phyloP scores from a whole-genome alignment of 148 eudicot genomes.

The Chenopodium suecicum region DNA sequence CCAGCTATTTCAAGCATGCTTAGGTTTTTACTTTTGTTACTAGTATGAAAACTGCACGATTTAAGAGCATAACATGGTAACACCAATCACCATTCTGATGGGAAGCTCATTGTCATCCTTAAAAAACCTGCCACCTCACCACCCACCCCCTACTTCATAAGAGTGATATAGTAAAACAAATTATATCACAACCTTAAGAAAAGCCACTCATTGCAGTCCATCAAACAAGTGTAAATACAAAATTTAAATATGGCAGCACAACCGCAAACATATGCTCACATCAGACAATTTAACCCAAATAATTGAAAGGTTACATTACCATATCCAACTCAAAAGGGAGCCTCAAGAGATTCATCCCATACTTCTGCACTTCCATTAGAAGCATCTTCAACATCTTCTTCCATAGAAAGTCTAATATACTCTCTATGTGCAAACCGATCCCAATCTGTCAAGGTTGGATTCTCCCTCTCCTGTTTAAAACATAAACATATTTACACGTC shows the following conservation, averaged over 20 bases:
- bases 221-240: background rate
- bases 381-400: constrained; percentile 98
- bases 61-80: background rate
- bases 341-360: constrained; percentile 98
- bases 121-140: no score
- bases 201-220: no score
- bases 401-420: constrained; percentile 97
- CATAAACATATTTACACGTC: background rate
- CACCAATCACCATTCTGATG: background rate
- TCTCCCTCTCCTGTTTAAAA: constrained; percentile 84
- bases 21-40: no score
- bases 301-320: constrained; percentile 14
- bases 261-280: background rate
- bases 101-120: background rate
- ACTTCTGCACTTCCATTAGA: constrained; percentile 98
- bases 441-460: constrained; percentile 94
- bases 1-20: no score
- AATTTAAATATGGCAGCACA: background rate
- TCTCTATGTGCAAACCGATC: constrained; percentile 98
- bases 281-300: background rate
- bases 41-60: background rate
- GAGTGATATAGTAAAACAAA: background rate
- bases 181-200: background rate
- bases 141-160: no score
- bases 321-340: constrained; percentile 68